Evolutionary conservation across 768 basidiomycete species (phyloP), one percentile per base, ranked within the genome.

Genomic region (Fomitopsis pulvina): DNA sequence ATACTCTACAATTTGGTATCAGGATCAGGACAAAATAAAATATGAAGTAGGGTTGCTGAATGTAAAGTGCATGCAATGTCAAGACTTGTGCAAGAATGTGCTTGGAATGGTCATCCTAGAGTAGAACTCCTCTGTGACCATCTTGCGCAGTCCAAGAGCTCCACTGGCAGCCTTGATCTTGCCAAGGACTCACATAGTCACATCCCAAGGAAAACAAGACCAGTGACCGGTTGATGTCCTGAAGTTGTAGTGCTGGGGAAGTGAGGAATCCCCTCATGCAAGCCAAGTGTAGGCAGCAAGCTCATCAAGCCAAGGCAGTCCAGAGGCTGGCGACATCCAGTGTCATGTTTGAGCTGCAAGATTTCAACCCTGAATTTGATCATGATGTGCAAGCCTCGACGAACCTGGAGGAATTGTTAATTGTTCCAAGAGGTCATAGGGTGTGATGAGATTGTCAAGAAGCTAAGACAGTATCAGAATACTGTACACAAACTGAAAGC

Each of bases 391-490:
- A 73, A 47, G 78, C 84, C 1, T 65, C 71, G 0, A 57, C 58
- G 0, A 83, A 84, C 52, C 70, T 86, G 2, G 57, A 53, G 7
- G n/a, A n/a, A n/a, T n/a, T n/a, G n/a, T n/a, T 74, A 78, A 50
- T 60, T 86, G 21, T 85, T 85, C 56, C 72, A 75, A 51, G 83
- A 84, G 45, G 70, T 85, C 3, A 71, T 85, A 0, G 85, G 84
- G 2, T 75, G 75, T 55, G 78, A 80, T 1, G 68, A 77, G 24
- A 69, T 83, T 20, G 65, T 83, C 1, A 57, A 62, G 41, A 76
- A 73, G 52, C 65, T 86, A 1, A 57, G 61, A n/a, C 60, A 66
- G 12, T 83, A 75, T 49, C 85, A 85, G 57, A 63, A 69, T 43
- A 71, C 80, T 26, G 76, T 77, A 1, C 57, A 52, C 3, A 63